Conservation (phyloP, 345 rosid genomes). For the Lepidium africanum region DNA sequence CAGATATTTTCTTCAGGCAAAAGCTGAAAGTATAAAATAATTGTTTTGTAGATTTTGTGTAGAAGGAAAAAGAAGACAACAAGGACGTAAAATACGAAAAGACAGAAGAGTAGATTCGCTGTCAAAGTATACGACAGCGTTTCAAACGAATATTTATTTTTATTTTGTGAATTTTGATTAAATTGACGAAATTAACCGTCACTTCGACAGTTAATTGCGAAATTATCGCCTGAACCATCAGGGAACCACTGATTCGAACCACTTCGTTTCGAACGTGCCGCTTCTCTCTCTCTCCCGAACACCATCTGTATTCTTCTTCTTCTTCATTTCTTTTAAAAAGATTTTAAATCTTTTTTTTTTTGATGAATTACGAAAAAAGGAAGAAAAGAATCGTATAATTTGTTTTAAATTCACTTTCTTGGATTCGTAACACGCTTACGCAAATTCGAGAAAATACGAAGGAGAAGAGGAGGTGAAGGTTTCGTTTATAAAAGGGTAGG, state of each 20-base stretch:
- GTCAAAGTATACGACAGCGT: constrained; percentile 27
- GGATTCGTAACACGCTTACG: constrained; percentile 29
- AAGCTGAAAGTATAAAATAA: background rate
- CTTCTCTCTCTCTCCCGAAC: constrained; percentile 2
- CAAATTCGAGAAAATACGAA: constrained; percentile 12
- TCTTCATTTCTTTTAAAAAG: background rate
- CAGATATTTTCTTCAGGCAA: background rate
- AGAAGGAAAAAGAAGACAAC: background rate
- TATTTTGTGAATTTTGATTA: background rate
- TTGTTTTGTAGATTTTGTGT: background rate
- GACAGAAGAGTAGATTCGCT: constrained; percentile 20
- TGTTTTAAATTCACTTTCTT: background rate
- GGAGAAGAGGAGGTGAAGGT: background rate
- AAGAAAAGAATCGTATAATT: constrained; percentile 22
- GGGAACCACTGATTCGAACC: constrained; percentile 12
- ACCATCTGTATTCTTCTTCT: no score
- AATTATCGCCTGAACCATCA: constrained; percentile 10
- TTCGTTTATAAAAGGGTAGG: constrained; percentile 7
- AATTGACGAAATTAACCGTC: constrained; percentile 5
- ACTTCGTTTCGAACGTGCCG: constrained; percentile 21
- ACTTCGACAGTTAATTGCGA: constrained; percentile 13
- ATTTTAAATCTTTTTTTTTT: background rate
- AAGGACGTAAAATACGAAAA: constrained; percentile 12
- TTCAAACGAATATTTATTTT: background rate
- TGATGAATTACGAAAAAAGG: background rate